Evolutionary conservation across 2,329 filamentous ascomycete genomes (phyloP).

Genomic region (Pezicula neosporulosa): DNA sequence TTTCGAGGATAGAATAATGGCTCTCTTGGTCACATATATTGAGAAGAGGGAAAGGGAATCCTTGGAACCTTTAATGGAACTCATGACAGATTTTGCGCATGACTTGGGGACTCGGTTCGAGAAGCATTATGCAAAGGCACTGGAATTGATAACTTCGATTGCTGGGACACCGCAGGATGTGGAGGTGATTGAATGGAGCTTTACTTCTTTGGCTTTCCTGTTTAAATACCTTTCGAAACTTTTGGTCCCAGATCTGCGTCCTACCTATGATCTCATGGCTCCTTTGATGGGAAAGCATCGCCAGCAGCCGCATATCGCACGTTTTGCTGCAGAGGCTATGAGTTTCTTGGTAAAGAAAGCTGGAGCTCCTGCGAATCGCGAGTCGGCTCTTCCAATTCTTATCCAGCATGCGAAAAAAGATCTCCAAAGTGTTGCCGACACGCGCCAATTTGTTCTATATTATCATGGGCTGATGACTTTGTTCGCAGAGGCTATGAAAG

Average conservation of each 20-base stretch:
- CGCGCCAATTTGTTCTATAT: conserved; percentile 64
- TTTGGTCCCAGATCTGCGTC: conserved; percentile 78
- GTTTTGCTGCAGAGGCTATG: conserved; percentile 91
- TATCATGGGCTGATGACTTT: conserved; percentile 88
- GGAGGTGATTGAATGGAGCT: conserved; percentile 97
- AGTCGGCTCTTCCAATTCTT: conserved; percentile 68
- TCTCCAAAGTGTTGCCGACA: conserved; percentile 49
- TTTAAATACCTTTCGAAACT: conserved; percentile 96
- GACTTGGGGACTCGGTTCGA: conserved; percentile 87
- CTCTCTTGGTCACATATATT: conserved; percentile 71
- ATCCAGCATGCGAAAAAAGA: conserved; percentile 70
- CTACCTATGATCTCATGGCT: conserved; percentile 79
- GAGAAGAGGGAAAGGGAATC: conserved; percentile 73
- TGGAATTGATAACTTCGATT: conserved; percentile 73
- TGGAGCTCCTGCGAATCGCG: conserved; percentile 71
- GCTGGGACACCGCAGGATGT: conserved; percentile 74
- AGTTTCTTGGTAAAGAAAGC: conserved; percentile 92
- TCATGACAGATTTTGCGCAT: conserved; percentile 93
- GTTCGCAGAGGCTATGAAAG: conserved; percentile 78
- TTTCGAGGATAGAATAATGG: conserved; percentile 83
- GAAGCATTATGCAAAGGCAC: conserved; percentile 74
- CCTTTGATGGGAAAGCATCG: conserved; percentile 79
- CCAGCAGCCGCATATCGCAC: conserved; percentile 81
- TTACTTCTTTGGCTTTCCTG: conserved; percentile 87
- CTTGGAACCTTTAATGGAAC: conserved; percentile 79